Conservation (phyloP, 768 basidiomycete genomes). For the Termitomyces sp. region DNA sequence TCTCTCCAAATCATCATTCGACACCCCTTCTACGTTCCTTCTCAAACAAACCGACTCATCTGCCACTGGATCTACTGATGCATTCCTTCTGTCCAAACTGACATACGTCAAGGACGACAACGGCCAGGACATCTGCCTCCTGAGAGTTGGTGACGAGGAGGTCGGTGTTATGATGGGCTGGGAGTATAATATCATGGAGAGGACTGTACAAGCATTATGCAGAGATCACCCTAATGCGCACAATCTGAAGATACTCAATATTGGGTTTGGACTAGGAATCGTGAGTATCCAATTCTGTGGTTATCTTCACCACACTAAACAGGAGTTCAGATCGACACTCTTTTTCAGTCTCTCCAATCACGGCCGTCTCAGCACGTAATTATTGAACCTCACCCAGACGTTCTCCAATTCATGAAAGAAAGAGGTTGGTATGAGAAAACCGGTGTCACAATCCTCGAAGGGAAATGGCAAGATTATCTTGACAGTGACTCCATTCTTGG, state of each 20-base stretch:
- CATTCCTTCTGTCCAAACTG: slow-evolving; percentile 70
- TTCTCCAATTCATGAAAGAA: slow-evolving; percentile 75
- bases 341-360: slow-evolving; percentile 65
- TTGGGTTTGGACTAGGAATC: slow-evolving; percentile 95
- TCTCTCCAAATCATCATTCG: slow-evolving; percentile 39
- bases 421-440: slow-evolving; percentile 76
- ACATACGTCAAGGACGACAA: slow-evolving; percentile 63
- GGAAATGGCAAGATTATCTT: slow-evolving; percentile 91
- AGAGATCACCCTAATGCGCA: slow-evolving; percentile 42
- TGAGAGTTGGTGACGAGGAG: slow-evolving; percentile 64
- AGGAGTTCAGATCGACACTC: slow-evolving; percentile 65
- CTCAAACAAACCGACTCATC: slow-evolving; percentile 52
- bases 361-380: slow-evolving; percentile 78
- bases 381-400: slow-evolving; percentile 92
- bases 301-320: background rate
- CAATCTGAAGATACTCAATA: slow-evolving; percentile 72
- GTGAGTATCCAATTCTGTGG: slow-evolving; percentile 37
- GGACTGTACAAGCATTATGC: slow-evolving; percentile 70
- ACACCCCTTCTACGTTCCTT: slow-evolving; percentile 29
- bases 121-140: slow-evolving; percentile 81
- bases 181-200: slow-evolving; percentile 85
- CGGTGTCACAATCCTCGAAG: slow-evolving; percentile 79
- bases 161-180: slow-evolving; percentile 99
- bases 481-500: slow-evolving; percentile 52
- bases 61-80: slow-evolving; percentile 57